Evolutionary conservation across 768 basidiomycete genomes (phyloP), one percentile per base, ranked within the genome.

Genomic region (Lactifluus volemus): DNA sequence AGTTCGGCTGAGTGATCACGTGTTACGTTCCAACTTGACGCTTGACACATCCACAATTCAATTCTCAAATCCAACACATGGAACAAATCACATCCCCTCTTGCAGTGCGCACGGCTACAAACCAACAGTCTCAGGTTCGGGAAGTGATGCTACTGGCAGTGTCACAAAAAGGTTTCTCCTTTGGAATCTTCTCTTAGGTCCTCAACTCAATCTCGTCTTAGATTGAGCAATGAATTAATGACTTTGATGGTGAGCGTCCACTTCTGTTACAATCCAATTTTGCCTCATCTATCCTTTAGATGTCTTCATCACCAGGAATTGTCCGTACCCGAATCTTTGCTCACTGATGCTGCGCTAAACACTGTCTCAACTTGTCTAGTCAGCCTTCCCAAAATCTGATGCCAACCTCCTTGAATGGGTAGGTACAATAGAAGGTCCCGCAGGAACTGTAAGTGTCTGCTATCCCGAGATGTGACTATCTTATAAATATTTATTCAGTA

Each of bases 401-500:
- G 82, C 85, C 11, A 92, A 91, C 72, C 76, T 95, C 14, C 92
- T 92, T 64, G 91, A 93, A 69, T 95, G 92, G 92, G 80, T 83
- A 5, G 92, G 92, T 7, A 91, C 90, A 47, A 88, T 95, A 68
- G 89, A 89, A 68, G 92, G 92, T 0, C 83, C 89, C 0, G 66
- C 81, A 42, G 88, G 81, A 65, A 93, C 91, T 15, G 88, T 89
- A 67, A 55, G 84, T 75, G 41, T 58, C 58, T 42, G 49, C 59
- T 32, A 34, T 58, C 52, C 48, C 32, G 4, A 21, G 5, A 14
- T 49, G 17, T 41, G 45, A 49, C 53, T 50, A 21, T 41, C 7
- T 36, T 62, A 52, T 66, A 53, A n/a, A 59, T n/a, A 41, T 39
- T n/a, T 45, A 41, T 51, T 49, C 51, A 89, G 87, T 81, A 91